phyloP scores from a whole-genome alignment of 2,329 filamentous ascomycete species.

The Chrysoporthe puriensis region DNA sequence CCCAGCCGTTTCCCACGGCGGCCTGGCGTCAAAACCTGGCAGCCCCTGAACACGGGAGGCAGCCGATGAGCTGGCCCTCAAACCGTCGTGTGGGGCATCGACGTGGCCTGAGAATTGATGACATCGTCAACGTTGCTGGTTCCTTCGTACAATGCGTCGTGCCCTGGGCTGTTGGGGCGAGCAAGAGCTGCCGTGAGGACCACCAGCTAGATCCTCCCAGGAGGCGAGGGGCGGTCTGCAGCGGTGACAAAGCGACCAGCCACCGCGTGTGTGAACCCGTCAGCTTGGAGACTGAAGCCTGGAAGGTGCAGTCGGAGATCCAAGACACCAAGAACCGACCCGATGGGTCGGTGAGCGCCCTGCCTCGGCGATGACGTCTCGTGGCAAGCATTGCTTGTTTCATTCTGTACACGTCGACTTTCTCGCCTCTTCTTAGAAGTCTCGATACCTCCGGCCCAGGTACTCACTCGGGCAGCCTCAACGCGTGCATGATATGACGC shows the following conservation, averaged over 20 bases:
- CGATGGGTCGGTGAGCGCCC: conserved; percentile 10
- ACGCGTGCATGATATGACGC: background rate
- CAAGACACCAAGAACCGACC: conserved; percentile 5
- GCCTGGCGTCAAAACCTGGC: background rate
- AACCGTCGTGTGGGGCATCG: conserved; percentile 1
- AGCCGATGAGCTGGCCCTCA: conserved; percentile 19
- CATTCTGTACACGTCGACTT: conserved; percentile 20
- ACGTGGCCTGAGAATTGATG: conserved; percentile 4
- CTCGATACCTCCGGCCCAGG: background rate
- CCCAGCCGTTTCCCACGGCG: background rate
- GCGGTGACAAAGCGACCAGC: background rate
- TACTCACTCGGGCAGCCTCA: background rate
- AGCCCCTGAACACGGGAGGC: conserved; percentile 10
- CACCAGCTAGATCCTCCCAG: background rate
- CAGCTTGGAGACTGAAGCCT: background rate
- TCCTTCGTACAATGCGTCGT: background rate
- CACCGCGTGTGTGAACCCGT: background rate
- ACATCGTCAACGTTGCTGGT: background rate
- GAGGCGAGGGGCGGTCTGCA: conserved; percentile 2
- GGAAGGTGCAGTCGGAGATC: background rate
- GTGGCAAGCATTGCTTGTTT: conserved; percentile 4
- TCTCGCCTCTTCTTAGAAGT: conserved; percentile 17
- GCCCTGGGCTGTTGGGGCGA: background rate
- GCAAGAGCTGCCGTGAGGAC: background rate
- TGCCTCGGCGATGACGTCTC: conserved; percentile 20